Base-by-base conservation (phyloP, 148 eudicot genomes). In the Selenicereus undatus region DNA sequence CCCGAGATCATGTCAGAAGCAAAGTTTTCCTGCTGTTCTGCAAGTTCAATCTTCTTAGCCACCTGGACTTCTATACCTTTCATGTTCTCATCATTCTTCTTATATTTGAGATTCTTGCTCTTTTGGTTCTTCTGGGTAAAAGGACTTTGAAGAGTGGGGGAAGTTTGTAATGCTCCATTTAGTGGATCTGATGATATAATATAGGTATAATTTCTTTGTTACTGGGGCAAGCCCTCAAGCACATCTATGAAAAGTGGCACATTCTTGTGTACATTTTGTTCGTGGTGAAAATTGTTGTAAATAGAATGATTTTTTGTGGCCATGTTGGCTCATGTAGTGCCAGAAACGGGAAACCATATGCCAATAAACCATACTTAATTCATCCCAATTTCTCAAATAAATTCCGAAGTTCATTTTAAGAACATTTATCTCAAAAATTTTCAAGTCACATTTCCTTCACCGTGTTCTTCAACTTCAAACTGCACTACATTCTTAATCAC, bases 141-240 rank as follows among this genome's bases (percentile, higher is more conserved):
- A 76, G 22, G 71, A 70, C 76, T 10, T 17, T 43, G 68, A 14
- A 36, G 76, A 35, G 62, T 32, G 26, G 70, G 26, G 58, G 10
- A 58, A 77, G 75, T 45, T 77, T 77, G 62, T 73, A 77, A 43
- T 71, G 69, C 77, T 76, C 58, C 78, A 77, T 77, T 22, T 24
- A 11, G 43, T 68, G 45, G 54, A 43, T n/a, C 1, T 64, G 68
- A 64, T 65, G 39, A 52, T 69, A 60, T 77, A 69, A 56, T 32
- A 32, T 80, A 72, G 86, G 83, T 65, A 43, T 27, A 27, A 39
- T 73, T 35, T 51, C 18, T 66, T 66, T 66, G 71, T 27, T 69
- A 45, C 22, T 68, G 39, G 64, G 68, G 48, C 69, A 68, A 58
- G 42, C 69, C 79, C 75, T 78, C 79, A 20, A 76, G 42, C 65